These are phyloP conservation scores for Gracilaria domingensis DNA, from an alignment of 23 red algal species.

Conservation along the genomic window DNA sequence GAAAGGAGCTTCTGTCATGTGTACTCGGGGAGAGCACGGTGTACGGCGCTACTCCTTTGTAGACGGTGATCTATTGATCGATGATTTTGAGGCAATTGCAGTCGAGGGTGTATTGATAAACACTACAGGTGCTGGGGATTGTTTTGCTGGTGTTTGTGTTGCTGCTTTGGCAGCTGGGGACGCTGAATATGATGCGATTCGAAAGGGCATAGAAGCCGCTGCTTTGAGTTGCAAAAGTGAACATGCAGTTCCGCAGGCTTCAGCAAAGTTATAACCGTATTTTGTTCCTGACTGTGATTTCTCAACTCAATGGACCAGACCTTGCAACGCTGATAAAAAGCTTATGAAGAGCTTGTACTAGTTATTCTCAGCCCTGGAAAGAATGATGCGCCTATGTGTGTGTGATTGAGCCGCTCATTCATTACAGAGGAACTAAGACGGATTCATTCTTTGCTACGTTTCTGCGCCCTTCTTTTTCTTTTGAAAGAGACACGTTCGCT, in stretches of 20 bases:
- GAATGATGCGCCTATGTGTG: too few species aligned
- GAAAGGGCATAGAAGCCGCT: slow-evolving; percentile 37
- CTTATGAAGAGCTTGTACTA: too few species aligned
- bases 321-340: too few species aligned
- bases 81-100: slow-evolving; percentile 23
- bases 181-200: slow-evolving; percentile 38
- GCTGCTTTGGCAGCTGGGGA: slow-evolving; percentile 29
- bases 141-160: slow-evolving; percentile 48
- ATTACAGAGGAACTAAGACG: too few species aligned
- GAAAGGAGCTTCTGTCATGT: slow-evolving; percentile 18
- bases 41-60: slow-evolving; percentile 18
- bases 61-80: neutral
- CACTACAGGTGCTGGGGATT: slow-evolving; percentile 57
- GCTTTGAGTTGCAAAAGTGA: slow-evolving; percentile 47
- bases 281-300: neutral
- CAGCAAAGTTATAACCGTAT: slow-evolving; percentile 1
- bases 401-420: too few species aligned
- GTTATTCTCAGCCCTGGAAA: too few species aligned
- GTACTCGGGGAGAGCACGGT: slow-evolving; percentile 25
- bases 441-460: too few species aligned
- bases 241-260: neutral
- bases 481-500: too few species aligned
- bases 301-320: too few species aligned
- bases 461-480: too few species aligned
- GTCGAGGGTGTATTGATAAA: slow-evolving; percentile 11